Evolutionary conservation across 2,329 filamentous ascomycete genomes (phyloP), one percentile per base, ranked within the genome.

Genomic region (Apiospora sp.): DNA sequence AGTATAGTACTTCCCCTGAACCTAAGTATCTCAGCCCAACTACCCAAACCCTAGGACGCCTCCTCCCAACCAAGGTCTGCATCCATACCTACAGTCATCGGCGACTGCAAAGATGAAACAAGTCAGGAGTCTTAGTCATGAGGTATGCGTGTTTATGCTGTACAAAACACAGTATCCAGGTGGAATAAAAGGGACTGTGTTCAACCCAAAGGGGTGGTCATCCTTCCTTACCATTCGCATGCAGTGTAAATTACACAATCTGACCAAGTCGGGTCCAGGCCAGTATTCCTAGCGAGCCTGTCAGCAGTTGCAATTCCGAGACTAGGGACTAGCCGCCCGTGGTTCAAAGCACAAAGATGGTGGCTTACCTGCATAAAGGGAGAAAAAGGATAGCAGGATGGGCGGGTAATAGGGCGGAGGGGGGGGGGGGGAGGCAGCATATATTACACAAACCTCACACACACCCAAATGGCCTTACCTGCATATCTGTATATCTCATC

Each of bases 161-260:
- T 34, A 64, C 58, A 64, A 61, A 58, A 64, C 19, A 64, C 34
- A 41, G 58, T 64, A 41, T 64, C 34, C 58, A 41, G 4, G 4
- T 6, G 34, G 1, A 64, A 41, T n/a, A 22, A 41, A 19, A 41
- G 3, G 34, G 14, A 64, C 58, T 24, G 58, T 64, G 58, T 64
- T 41, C 58, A 64, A 64, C 58, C 34, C 58, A 64, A 64, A 22
- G 19, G 34, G 58, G 41, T 64, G 58, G 58, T 41, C 34, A 41
- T n/a, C 22, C 58, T 19, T n/a, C 58, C 58, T 37, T 64, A 8
- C 34, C 16, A 27, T 51, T 27, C 49, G 12, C 27, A 64, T 64
- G 58, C 58, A 64, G 58, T 64, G 58, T 64, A 64, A n/a, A 64
- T 64, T 64, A 22, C 58, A 41, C 58, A 64, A 64, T 41, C 22